These are phyloP conservation scores for Cladosporium austrohemisphaericum DNA, from an alignment of 2,329 filamentous ascomycete genomes.

Conservation along the genomic window DNA sequence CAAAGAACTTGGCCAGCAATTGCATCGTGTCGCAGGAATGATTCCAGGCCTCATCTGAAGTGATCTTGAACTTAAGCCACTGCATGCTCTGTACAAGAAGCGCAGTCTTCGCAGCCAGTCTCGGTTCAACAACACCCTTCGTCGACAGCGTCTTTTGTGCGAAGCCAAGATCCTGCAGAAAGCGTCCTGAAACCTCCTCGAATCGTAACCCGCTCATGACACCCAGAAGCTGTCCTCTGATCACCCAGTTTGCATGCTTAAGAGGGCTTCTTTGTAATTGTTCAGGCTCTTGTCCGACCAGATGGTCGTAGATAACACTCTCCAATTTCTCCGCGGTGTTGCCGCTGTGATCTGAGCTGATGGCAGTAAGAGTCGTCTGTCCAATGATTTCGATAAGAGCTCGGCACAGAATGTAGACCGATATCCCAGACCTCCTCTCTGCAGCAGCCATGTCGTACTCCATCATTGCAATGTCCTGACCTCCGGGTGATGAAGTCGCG, in stretches of 20 bases:
- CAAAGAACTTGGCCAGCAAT: conserved; percentile 75
- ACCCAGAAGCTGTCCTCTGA: conserved; percentile 90
- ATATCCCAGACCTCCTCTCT: conserved; percentile 87
- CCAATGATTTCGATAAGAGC: conserved; percentile 92
- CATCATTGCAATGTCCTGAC: conserved; percentile 26
- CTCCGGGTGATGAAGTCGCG: conserved; percentile 21
- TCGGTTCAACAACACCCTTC: conserved; percentile 64
- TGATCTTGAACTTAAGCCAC: conserved; percentile 72
- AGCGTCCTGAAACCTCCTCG: conserved; percentile 73
- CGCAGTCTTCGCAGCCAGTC: conserved; percentile 77
- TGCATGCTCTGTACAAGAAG: conserved; percentile 89
- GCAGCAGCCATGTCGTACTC: conserved; percentile 31
- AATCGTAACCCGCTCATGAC: conserved; percentile 95
- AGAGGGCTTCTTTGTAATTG: conserved; percentile 12
- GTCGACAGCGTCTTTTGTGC: conserved; percentile 71
- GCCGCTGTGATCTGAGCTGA: conserved; percentile 56
- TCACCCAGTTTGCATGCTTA: conserved; percentile 89
- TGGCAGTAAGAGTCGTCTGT: conserved; percentile 76
- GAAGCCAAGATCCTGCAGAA: conserved; percentile 73
- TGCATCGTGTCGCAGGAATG: conserved; percentile 87
- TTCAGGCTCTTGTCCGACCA: conserved; percentile 38
- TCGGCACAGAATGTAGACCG: conserved; percentile 91
- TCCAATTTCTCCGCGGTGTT: conserved; percentile 95
- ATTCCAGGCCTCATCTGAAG: conserved; percentile 72
- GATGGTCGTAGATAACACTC: conserved; percentile 92